Conservation (phyloP, 1,139 yeast genomes). For the Candida gigantensis region DNA sequence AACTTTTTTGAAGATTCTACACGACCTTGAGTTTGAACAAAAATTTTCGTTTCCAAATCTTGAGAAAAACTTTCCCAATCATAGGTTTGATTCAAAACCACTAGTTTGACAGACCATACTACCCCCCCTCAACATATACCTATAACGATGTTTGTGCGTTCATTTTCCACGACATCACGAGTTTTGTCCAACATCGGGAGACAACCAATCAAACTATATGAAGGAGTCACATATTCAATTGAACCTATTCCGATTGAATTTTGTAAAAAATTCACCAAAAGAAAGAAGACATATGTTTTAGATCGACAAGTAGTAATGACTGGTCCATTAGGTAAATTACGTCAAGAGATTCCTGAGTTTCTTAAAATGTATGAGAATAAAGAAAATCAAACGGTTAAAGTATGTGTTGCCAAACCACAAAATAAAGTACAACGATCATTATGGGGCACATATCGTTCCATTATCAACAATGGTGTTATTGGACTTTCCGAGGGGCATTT, state of each 20-base stretch:
- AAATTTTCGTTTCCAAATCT: too few species aligned
- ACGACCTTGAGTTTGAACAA: constrained; percentile 1
- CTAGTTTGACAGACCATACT: too few species aligned
- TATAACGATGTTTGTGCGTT: constrained; percentile 13
- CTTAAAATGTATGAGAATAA: constrained; percentile 41
- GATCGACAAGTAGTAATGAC: constrained; percentile 63
- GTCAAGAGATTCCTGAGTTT: constrained; percentile 72
- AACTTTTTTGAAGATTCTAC: not conserved
- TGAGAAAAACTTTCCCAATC: not conserved
- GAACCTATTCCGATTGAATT: constrained; percentile 46
- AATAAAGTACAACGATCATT: constrained; percentile 75
- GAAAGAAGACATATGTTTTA: constrained; percentile 58
- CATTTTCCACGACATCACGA: constrained; percentile 28
- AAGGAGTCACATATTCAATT: constrained; percentile 33
- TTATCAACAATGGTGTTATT: constrained; percentile 70
- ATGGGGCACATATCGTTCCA: constrained; percentile 94
- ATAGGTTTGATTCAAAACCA: too few species aligned
- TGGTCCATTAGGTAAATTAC: constrained; percentile 80
- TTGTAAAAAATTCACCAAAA: constrained; percentile 65
- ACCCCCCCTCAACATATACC: too few species aligned
- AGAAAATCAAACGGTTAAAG: constrained; percentile 41
- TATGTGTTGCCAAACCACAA: constrained; percentile 57
- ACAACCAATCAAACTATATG: constrained; percentile 36
- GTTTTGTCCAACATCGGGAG: constrained; percentile 43
- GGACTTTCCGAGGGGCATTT: constrained; percentile 95